phyloP scores from a whole-genome alignment of 106 monocot genomes.

The Phalaenopsis aphrodite region DNA sequence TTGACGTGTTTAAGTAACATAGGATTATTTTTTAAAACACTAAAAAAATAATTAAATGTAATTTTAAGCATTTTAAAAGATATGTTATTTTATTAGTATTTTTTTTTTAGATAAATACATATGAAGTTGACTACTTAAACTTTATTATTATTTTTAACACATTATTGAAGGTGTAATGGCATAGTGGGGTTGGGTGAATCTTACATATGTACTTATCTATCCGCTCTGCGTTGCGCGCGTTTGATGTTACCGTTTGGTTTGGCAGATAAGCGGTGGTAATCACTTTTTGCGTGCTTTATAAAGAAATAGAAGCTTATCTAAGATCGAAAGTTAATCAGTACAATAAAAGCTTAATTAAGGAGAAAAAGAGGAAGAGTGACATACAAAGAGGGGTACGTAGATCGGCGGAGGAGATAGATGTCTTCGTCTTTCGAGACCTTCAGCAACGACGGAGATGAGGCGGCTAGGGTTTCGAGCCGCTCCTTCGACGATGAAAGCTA shows the following conservation, averaged over 20 bases:
- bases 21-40: no score
- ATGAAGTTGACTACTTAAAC: no score
- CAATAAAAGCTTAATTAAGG: not conserved
- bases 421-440: slow-evolving; percentile 53
- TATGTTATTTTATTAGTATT: no score
- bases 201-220: no score
- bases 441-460: slow-evolving; percentile 34
- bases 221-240: not conserved
- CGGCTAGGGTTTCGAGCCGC: slow-evolving; percentile 10
- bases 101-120: no score
- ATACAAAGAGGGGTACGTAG: not conserved
- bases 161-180: no score
- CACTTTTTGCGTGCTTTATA: not conserved
- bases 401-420: slow-evolving; percentile 15
- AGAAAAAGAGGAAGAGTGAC: no score
- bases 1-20: no score
- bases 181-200: no score
- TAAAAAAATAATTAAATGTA: no score
- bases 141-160: no score
- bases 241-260: slow-evolving; percentile 8
- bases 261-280: not conserved
- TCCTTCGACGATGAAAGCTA: slow-evolving; percentile 53
- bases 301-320: not conserved
- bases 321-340: not conserved
- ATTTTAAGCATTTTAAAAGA: no score